Evolutionary conservation across 345 rosid species (phyloP).

Genomic region (Citrus glauca): DNA sequence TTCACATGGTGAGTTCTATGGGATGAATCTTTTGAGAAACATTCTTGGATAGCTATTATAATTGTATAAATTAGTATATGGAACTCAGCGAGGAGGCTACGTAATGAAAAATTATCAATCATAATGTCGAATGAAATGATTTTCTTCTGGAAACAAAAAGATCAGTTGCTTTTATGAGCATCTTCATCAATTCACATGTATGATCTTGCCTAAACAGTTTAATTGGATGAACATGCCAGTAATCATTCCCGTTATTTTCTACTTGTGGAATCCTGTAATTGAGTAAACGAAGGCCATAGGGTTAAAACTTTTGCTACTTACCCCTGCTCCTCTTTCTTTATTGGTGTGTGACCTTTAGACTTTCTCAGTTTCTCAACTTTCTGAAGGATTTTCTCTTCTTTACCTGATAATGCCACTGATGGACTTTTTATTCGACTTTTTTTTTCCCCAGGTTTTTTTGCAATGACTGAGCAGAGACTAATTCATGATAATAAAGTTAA

Average conservation of each 20-base stretch:
- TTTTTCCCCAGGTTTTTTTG: slow-evolving; percentile 59
- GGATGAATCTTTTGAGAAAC: not conserved
- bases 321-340: not conserved
- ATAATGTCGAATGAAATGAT: not conserved
- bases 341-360: not conserved
- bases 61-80: not conserved
- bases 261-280: not conserved
- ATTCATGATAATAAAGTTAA: slow-evolving; percentile 37
- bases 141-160: not conserved
- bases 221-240: not conserved
- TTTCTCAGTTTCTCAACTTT: not conserved
- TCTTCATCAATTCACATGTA: not conserved
- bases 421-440: slow-evolving; percentile 11
- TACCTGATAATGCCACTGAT: not conserved
- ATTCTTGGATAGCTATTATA: not conserved
- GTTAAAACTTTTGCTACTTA: not conserved
- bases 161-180: not conserved
- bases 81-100: too few relatives aligned
- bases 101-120: not conserved
- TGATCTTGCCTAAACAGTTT: not conserved
- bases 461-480: slow-evolving; percentile 63
- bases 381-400: not conserved
- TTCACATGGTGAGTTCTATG: not conserved
- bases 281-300: not conserved
- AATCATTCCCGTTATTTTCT: not conserved